These are phyloP conservation scores for Neostapfia colusana DNA, from an alignment of 176 grass and related monocot species.

Conservation along the genomic window DNA sequence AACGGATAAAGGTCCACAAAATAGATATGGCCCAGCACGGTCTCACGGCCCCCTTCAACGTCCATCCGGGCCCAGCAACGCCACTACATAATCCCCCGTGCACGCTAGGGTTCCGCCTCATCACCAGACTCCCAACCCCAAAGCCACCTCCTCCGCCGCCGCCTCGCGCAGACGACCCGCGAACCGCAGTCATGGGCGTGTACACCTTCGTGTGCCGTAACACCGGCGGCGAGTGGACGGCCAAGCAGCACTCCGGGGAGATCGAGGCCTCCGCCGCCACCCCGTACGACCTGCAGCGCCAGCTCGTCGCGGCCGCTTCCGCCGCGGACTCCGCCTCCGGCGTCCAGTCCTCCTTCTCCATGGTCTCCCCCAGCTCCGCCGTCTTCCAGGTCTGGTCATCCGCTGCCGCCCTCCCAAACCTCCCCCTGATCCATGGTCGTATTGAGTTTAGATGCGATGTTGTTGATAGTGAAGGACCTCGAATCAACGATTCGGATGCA, in stretches of 20 bases:
- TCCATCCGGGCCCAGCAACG: neutral
- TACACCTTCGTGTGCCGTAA: conserved; percentile 94
- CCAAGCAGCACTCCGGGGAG: conserved; percentile 72
- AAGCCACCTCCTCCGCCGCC: conserved; percentile 13
- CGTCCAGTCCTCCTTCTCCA: conserved; percentile 86
- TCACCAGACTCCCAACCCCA: neutral
- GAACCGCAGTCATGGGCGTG: conserved; percentile 65
- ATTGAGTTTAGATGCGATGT: neutral
- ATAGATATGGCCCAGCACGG: neutral
- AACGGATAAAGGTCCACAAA: neutral
- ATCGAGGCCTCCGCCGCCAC: conserved; percentile 72
- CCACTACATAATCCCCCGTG: conserved; percentile 26
- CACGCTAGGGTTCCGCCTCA: conserved; percentile 41
- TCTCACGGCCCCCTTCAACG: neutral
- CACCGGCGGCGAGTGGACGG: conserved; percentile 68
- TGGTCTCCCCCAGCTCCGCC: conserved; percentile 74
- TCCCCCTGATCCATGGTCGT: neutral
- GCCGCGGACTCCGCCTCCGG: conserved; percentile 52
- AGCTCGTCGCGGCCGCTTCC: conserved; percentile 59
- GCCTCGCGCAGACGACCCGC: conserved; percentile 17
- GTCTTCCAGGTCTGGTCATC: conserved; percentile 67
- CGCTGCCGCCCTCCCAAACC: neutral
- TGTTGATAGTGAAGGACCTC: neutral
- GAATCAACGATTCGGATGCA: neutral
- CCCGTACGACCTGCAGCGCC: conserved; percentile 70